Conservation (phyloP, 257 asterid species). For the Lavandula angustifolia region DNA sequence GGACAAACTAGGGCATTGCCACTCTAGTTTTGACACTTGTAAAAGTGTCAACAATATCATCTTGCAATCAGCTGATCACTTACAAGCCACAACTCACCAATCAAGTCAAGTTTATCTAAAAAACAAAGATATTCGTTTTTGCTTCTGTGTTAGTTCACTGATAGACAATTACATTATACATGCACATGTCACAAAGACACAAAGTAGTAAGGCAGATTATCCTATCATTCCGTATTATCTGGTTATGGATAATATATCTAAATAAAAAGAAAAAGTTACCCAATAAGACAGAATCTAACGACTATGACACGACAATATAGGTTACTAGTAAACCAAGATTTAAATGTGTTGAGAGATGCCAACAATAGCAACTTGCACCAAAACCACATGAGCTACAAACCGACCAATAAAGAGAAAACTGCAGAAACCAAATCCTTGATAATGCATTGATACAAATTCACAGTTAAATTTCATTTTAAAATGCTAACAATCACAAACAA, state of each 20-base stretch:
- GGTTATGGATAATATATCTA: neutral
- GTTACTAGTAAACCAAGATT: neutral
- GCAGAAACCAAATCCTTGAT: constrained; percentile 9
- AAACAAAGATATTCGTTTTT: constrained; percentile 23
- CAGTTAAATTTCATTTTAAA: neutral
- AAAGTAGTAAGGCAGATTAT: neutral
- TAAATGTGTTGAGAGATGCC: neutral
- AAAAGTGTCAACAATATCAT: neutral
- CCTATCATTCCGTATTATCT: neutral
- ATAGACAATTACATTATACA: neutral
- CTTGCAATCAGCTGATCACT: neutral
- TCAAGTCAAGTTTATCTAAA: constrained; percentile 16
- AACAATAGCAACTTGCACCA: neutral
- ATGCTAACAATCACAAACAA: constrained; percentile 14
- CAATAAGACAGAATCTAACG: neutral
- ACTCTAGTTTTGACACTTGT: neutral
- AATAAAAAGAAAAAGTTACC: constrained; percentile 5
- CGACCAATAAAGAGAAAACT: constrained; percentile 18
- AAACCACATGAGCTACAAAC: constrained; percentile 13
- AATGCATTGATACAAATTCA: constrained; percentile 2
- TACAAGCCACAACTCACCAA: constrained; percentile 10
- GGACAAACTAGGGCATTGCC: neutral
- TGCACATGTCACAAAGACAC: neutral
- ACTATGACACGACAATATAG: neutral
- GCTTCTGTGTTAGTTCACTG: constrained; percentile 2